These are phyloP conservation scores for Diaporthe nobilis DNA, from an alignment of 2,329 filamentous ascomycete species.

Conservation along the genomic window DNA sequence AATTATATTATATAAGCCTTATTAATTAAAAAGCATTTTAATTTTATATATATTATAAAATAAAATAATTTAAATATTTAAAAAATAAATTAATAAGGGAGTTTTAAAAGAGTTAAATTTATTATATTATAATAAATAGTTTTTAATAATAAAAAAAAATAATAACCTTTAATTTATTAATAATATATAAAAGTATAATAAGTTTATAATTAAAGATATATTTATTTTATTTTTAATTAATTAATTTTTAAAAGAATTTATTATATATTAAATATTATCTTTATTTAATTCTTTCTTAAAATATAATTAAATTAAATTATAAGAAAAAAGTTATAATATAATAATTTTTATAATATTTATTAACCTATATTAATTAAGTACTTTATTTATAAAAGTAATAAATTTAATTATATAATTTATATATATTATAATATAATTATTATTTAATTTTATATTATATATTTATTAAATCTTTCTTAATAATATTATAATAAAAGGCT, in stretches of 20 bases:
- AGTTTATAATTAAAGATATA: neutral
- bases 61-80: no score
- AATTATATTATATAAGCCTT: no score
- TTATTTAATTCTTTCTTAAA: neutral
- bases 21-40: no score
- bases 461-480: neutral
- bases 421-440: neutral
- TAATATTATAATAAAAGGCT: neutral
- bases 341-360: no score
- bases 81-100: no score
- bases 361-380: no score
- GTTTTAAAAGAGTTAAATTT: no score
- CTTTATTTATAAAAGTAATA: neutral
- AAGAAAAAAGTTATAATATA: no score
- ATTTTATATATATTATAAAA: no score
- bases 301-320: no score
- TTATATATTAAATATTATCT: neutral
- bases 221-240: neutral
- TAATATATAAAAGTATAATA: neutral
- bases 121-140: no score
- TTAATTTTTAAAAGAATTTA: neutral
- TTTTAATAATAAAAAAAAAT: neutral
- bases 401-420: neutral
- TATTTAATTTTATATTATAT: neutral
- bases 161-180: neutral